Conservation (phyloP, 495 filamentous ascomycete genomes). For the Thozetella sp. region DNA sequence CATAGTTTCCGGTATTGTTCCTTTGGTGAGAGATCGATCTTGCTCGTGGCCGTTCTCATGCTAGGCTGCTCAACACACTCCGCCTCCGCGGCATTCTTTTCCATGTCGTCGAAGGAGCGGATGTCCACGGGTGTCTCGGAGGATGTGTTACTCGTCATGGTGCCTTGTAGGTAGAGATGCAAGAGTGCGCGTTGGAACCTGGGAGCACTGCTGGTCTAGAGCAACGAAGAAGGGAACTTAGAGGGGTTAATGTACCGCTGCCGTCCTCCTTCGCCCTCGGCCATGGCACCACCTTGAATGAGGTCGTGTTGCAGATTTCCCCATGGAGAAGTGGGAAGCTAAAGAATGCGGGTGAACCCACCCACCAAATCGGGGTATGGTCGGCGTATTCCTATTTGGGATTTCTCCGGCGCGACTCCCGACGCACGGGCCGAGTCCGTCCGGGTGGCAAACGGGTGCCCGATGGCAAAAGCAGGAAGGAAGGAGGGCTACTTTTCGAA, state of each 20-base stretch:
- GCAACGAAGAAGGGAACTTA: neutral
- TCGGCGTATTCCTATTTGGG: neutral
- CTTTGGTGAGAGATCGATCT: neutral
- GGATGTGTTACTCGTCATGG: neutral
- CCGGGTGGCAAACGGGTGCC: too few relatives aligned
- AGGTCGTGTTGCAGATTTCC: neutral
- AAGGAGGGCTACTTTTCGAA: neutral
- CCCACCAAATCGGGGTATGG: neutral
- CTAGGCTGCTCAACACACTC: neutral
- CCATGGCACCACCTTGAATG: neutral
- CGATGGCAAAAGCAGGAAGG: neutral
- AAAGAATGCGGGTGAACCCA: neutral
- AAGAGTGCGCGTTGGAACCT: too few relatives aligned
- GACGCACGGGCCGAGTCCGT: neutral
- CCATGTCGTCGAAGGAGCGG: neutral
- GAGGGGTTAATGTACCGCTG: neutral
- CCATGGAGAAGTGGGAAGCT: neutral
- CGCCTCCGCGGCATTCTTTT: neutral
- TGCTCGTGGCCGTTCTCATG: neutral
- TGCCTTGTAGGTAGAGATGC: neutral
- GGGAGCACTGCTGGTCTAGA: too few relatives aligned
- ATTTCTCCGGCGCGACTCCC: neutral
- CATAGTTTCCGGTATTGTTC: neutral
- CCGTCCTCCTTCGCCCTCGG: neutral
- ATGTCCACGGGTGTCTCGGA: neutral